These are phyloP conservation scores for Populus ilicifolia DNA, from an alignment of 345 rosid species.

Conservation along the genomic window DNA sequence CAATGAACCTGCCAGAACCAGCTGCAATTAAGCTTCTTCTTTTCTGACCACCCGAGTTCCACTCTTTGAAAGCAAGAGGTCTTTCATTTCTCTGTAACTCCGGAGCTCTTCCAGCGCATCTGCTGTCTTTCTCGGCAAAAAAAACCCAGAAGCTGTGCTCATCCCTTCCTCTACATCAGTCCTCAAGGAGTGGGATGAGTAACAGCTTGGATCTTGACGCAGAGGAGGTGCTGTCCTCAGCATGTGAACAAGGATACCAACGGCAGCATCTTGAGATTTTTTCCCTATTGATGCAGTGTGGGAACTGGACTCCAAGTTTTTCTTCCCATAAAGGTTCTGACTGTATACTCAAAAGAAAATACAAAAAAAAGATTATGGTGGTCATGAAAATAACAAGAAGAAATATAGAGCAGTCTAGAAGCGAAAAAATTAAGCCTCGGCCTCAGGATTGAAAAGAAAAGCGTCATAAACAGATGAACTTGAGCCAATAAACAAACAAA, in stretches of 20 bases:
- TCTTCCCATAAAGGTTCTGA: constrained; percentile 44
- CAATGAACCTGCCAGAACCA: background rate
- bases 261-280: constrained; percentile 83
- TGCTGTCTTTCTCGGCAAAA: constrained; percentile 56
- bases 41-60: constrained; percentile 44
- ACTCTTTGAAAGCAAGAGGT: constrained; percentile 71
- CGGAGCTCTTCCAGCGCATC: constrained; percentile 86
- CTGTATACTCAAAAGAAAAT: constrained; percentile 27
- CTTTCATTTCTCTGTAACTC: constrained; percentile 74
- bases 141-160: constrained; percentile 62
- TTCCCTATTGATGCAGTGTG: constrained; percentile 41
- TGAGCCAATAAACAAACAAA: background rate
- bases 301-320: constrained; percentile 39
- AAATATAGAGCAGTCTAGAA: background rate
- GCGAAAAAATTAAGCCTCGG: background rate
- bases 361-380: background rate
- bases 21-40: constrained; percentile 24
- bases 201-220: constrained; percentile 66
- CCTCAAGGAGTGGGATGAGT: constrained; percentile 47
- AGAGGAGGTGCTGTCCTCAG: constrained; percentile 76
- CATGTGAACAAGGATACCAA: constrained; percentile 81
- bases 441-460: background rate
- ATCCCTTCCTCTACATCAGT: constrained; percentile 46
- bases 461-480: background rate
- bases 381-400: background rate